Percentiles rank a stretch among this genome's conserved stretches.
phyloP scores from a whole-genome alignment of 495 filamentous ascomycete genomes.

The Annulohypoxylon moriforme region DNA sequence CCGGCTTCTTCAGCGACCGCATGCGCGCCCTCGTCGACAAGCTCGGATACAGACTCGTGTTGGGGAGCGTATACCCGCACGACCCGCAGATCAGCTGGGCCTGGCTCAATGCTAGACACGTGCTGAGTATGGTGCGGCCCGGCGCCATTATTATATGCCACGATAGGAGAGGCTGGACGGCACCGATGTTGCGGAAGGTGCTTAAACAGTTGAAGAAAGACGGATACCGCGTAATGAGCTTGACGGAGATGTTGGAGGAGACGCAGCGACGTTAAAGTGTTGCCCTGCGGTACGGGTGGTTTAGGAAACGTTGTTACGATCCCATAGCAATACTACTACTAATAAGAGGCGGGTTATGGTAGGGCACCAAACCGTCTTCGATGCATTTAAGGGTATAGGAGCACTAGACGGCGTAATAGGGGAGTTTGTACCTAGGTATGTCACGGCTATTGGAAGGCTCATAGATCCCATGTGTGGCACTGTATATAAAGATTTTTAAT shows the following conservation, averaged over 20 bases:
- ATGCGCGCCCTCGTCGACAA: conserved; percentile 68
- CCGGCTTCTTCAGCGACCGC: conserved; percentile 77
- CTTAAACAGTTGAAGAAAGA: conserved; percentile 73
- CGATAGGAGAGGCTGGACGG: conserved; percentile 82
- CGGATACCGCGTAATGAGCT: conserved; percentile 74
- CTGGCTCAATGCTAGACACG: conserved; percentile 79
- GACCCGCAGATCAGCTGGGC: conserved; percentile 79
- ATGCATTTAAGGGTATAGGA: background rate
- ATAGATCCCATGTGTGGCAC: background rate
- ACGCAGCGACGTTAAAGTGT: conserved; percentile 28
- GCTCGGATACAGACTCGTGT: conserved; percentile 73
- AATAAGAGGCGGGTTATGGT: background rate
- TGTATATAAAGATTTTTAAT: background rate
- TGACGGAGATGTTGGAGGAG: conserved; percentile 70
- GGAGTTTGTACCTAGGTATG: conserved; percentile 1
- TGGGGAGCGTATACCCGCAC: conserved; percentile 88
- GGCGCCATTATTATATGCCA: conserved; percentile 86
- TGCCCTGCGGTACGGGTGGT: background rate
- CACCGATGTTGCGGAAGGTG: conserved; percentile 76
- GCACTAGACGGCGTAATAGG: background rate
- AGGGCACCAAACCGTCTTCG: background rate
- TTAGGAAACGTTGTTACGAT: background rate
- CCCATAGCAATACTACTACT: background rate
- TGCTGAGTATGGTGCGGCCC: conserved; percentile 78
- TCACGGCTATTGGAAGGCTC: background rate